Evolutionary conservation across 257 asterid genomes (phyloP).

Genomic region (Solanum arcanum): DNA sequence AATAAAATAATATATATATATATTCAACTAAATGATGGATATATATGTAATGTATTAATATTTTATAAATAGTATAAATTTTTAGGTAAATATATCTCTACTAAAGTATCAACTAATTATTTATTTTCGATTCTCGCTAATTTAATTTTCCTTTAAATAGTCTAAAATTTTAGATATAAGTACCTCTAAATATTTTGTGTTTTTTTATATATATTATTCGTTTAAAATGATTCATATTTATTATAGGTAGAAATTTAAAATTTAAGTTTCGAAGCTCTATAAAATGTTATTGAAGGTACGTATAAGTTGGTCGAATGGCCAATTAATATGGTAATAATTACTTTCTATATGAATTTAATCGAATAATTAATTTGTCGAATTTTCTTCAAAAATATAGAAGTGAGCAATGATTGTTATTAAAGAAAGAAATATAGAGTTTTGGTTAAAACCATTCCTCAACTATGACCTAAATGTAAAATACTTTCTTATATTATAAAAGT

Average conservation of each 20-base stretch:
- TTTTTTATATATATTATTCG: not conserved
- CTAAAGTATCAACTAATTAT: rapidly evolving
- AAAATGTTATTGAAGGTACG: not conserved
- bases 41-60: not conserved
- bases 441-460: too few species aligned
- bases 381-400: too few species aligned
- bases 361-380: too few species aligned
- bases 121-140: not conserved
- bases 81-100: too few species aligned
- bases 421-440: too few species aligned
- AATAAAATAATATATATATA: too few species aligned
- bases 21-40: not conserved
- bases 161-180: not conserved
- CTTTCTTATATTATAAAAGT: too few species aligned
- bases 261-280: not conserved
- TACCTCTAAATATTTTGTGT: not conserved
- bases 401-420: not conserved
- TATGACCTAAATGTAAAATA: too few species aligned
- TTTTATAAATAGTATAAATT: too few species aligned
- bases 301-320: not conserved
- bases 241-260: not conserved
- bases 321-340: not conserved
- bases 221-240: not conserved
- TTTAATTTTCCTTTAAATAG: not conserved
- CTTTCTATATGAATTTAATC: not conserved